Evolutionary conservation across 2,329 filamentous ascomycete species (phyloP).

Genomic region (Penicillium sp.): DNA sequence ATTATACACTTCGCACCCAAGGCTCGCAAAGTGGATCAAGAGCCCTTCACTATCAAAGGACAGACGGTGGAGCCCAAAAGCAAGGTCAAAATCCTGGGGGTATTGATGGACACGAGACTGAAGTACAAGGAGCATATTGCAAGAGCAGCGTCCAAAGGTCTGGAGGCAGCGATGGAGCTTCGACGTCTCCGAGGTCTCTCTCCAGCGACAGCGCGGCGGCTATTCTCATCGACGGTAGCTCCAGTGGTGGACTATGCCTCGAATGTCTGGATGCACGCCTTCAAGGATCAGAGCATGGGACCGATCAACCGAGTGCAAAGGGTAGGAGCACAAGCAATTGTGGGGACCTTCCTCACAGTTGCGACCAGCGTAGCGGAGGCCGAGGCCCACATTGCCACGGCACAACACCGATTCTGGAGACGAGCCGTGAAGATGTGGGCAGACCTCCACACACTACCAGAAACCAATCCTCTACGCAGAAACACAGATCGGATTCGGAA

Average conservation of each 20-base stretch:
- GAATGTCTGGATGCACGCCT: slow-evolving; percentile 25
- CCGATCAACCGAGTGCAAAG: slow-evolving; percentile 23
- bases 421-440: slow-evolving; percentile 17
- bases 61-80: neutral
- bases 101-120: slow-evolving; percentile 25
- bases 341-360: slow-evolving; percentile 22
- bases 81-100: neutral
- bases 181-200: slow-evolving; percentile 5
- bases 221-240: slow-evolving; percentile 22
- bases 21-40: neutral
- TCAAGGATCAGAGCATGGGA: slow-evolving; percentile 7
- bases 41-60: neutral
- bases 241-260: slow-evolving; percentile 28
- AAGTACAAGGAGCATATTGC: slow-evolving; percentile 28
- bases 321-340: slow-evolving; percentile 24
- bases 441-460: slow-evolving; percentile 11
- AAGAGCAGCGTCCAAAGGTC: slow-evolving; percentile 23
- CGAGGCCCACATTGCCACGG: slow-evolving; percentile 20
- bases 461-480: slow-evolving; percentile 15
- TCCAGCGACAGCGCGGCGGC: slow-evolving; percentile 18
- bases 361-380: slow-evolving; percentile 23
- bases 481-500: slow-evolving; percentile 15
- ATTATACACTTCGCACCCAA: neutral
- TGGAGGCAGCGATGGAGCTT: slow-evolving; percentile 18
- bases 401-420: slow-evolving; percentile 15